Evolutionary conservation across 768 basidiomycete species (phyloP).

Genomic region (Xerocomellus dryophilus): DNA sequence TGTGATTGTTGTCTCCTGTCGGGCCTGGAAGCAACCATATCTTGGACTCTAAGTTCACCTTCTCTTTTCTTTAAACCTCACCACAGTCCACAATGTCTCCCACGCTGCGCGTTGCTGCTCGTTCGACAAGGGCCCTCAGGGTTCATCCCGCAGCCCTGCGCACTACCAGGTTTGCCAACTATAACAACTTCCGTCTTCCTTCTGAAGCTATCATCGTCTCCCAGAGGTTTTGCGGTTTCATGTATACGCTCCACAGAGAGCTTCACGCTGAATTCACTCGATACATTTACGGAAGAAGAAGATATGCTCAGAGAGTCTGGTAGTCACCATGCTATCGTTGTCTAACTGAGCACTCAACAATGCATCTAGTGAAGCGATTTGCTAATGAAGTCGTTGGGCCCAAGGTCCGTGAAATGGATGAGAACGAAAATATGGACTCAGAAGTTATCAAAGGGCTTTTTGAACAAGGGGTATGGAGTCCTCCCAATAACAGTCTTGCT

Average conservation of each 20-base stretch:
- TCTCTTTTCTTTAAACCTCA: not conserved
- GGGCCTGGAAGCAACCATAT: not conserved
- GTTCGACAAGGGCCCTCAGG: conserved; percentile 13
- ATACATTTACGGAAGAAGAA: conserved; percentile 91
- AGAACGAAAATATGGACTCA: conserved; percentile 93
- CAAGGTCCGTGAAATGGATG: conserved; percentile 96
- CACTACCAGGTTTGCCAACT: conserved; percentile 18
- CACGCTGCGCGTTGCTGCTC: conserved; percentile 27
- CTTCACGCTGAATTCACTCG: conserved; percentile 56
- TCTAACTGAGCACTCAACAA: conserved; percentile 4
- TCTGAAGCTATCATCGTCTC: not conserved
- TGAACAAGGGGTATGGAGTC: conserved; percentile 79
- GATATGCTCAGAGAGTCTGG: conserved; percentile 89
- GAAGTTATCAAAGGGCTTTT: conserved; percentile 83
- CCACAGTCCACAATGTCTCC: not conserved
- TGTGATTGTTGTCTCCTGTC: conserved; percentile 23
- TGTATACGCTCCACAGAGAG: conserved; percentile 26
- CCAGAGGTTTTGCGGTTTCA: conserved; percentile 28
- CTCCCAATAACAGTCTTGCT: not conserved
- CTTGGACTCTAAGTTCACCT: not conserved
- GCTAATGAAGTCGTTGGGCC: conserved; percentile 87
- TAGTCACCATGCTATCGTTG: conserved; percentile 34
- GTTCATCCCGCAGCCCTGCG: not conserved
- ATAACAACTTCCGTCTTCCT: not conserved
- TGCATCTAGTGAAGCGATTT: conserved; percentile 73